Evolutionary conservation across 228 moss, liverwort and hornwort species (phyloP), one percentile per base, ranked within the genome.

Genomic region (Sphagnum magellanicum): DNA sequence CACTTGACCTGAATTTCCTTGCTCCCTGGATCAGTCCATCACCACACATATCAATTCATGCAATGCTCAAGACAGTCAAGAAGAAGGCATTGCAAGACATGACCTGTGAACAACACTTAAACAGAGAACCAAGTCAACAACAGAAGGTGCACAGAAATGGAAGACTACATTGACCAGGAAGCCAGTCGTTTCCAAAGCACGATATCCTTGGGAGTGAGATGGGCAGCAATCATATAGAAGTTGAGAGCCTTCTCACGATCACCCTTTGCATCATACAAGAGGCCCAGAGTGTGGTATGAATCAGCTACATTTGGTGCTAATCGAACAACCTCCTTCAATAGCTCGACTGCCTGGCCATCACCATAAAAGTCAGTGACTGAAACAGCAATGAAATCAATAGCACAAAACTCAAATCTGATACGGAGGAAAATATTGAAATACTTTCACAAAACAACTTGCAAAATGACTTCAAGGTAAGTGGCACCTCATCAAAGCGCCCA

Each of bases 221-320:
- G 91, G 59, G 98, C 98, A 77, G 98, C 98, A 73, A 98, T 91
- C 98, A 98, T 98, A 74, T 98, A 98, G 74, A 98, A 98, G 72
- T 93, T 93, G 8, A 98, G 81, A 17, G 98, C 93, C 83, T 93
- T 92, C 67, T 86, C 92, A 66, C 98, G 88, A 83, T 98, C 93
- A 74, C 88, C 84, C 90, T 94, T 91, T 17, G 98, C 98, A 75
- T 98, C 98, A 68, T 94, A 90, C 65, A 94, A 77, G 55, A 98
- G 90, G 59, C 98, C 98, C 32, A 93, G 84, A 65, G 98, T 98
- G 65, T 98, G 98, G 78, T 94, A 98, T 12, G 98, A 84, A 82
- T 98, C 98, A 79, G 98, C 78, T 72, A 98, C 94, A 80, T 98
- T 93, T 59, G 98, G 98, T 67, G 92, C 83, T 73, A 98, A 72